Evolutionary conservation across 2,329 filamentous ascomycete species (phyloP).

Genomic region (Clonostachys chloroleuca): DNA sequence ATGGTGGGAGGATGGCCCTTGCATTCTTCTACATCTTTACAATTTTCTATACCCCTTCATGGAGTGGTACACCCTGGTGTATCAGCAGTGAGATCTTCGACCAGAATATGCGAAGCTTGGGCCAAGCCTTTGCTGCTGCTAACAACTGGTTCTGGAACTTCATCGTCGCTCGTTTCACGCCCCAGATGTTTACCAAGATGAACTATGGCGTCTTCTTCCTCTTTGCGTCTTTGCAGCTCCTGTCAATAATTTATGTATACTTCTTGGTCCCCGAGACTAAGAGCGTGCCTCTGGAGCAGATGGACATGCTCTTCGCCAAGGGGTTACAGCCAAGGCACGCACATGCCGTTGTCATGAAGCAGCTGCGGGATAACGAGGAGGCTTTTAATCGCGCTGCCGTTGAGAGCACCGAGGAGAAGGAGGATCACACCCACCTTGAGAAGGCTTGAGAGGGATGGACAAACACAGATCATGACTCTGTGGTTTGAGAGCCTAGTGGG

Average conservation of each 20-base stretch:
- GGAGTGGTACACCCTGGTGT: slow-evolving; percentile 75
- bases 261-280: slow-evolving; percentile 50
- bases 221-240: slow-evolving; percentile 44
- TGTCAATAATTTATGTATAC: slow-evolving; percentile 40
- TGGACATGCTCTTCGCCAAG: slow-evolving; percentile 39
- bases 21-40: slow-evolving; percentile 70
- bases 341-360: background rate
- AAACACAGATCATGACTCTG: too few relatives aligned
- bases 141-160: slow-evolving; percentile 56
- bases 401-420: background rate
- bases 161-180: slow-evolving; percentile 48
- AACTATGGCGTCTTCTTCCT: slow-evolving; percentile 50
- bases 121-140: slow-evolving; percentile 53
- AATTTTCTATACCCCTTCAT: slow-evolving; percentile 65
- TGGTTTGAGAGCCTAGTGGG: too few relatives aligned
- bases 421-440: background rate
- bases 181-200: slow-evolving; percentile 38
- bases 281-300: slow-evolving; percentile 43
- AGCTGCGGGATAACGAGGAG: background rate
- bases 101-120: slow-evolving; percentile 52
- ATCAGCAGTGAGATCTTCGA: slow-evolving; percentile 74
- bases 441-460: background rate
- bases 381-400: background rate
- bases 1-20: slow-evolving; percentile 50
- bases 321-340: background rate